Percentiles rank a stretch among this genome's conserved stretches.
Evolutionary conservation across 441 rosid genomes (phyloP).

Genomic region (Dalechampia spathulata): DNA sequence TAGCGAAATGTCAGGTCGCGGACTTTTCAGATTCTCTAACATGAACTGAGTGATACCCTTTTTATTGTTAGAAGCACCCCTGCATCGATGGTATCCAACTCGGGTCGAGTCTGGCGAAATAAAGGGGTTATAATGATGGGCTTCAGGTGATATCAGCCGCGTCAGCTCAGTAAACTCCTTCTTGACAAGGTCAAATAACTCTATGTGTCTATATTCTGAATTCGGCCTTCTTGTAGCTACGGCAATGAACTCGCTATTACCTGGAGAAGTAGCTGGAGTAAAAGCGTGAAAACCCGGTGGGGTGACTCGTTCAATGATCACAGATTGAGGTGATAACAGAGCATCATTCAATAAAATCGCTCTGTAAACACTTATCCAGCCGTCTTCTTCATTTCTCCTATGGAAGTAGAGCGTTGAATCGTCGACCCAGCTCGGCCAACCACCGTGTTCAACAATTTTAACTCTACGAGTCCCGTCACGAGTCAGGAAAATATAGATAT

Average conservation of each 20-base stretch:
- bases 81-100: conserved; percentile 73
- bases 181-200: conserved; percentile 47
- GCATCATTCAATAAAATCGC: conserved; percentile 36
- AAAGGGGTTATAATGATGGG: conserved; percentile 79
- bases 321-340: conserved; percentile 31
- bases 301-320: conserved; percentile 52
- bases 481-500: conserved; percentile 62
- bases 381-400: conserved; percentile 51
- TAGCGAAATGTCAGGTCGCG: conserved; percentile 40
- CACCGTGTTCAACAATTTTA: conserved; percentile 78
- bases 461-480: conserved; percentile 60
- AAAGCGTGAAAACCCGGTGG: conserved; percentile 84
- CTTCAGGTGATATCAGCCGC: conserved; percentile 47
- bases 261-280: conserved; percentile 85
- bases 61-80: conserved; percentile 35
- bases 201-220: conserved; percentile 61
- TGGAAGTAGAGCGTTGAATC: conserved; percentile 67
- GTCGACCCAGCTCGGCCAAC: conserved; percentile 93
- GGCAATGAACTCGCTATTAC: conserved; percentile 62
- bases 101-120: conserved; percentile 62
- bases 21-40: conserved; percentile 57
- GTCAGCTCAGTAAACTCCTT: conserved; percentile 59
- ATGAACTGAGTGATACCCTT: conserved; percentile 34
- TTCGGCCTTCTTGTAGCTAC: conserved; percentile 63
- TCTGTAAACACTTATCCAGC: conserved; percentile 70